Evolutionary conservation across 1,139 yeast species (phyloP).

Genomic region (Scheffersomyces cryptocercus): DNA sequence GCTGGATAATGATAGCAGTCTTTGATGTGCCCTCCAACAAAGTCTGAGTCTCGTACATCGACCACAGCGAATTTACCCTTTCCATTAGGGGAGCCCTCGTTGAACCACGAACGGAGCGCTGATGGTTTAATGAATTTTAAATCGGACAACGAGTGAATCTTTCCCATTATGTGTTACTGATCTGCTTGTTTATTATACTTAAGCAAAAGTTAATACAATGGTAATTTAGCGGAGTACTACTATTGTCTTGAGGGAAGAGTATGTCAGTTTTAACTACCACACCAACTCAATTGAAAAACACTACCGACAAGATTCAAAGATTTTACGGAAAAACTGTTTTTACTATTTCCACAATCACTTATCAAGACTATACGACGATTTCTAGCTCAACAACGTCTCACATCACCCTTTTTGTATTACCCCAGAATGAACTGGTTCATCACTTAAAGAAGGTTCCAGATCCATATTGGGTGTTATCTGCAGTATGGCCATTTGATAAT

Average conservation of each 20-base stretch:
- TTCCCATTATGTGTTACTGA: not conserved
- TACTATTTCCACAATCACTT: too few species aligned
- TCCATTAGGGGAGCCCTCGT: slow-evolving; percentile 36
- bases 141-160: slow-evolving; percentile 8
- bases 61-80: slow-evolving; percentile 60
- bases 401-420: too few species aligned
- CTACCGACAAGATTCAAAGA: too few species aligned
- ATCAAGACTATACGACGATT: too few species aligned
- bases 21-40: slow-evolving; percentile 65
- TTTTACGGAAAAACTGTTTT: too few species aligned
- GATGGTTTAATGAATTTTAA: slow-evolving; percentile 45
- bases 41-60: slow-evolving; percentile 88
- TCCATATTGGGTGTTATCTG: too few species aligned
- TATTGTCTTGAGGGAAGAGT: not conserved
- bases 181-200: too few species aligned
- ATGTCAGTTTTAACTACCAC: not conserved
- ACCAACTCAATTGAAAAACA: too few species aligned
- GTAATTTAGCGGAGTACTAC: not conserved
- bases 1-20: slow-evolving; percentile 66
- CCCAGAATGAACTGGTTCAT: too few species aligned
- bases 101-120: slow-evolving; percentile 48
- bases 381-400: too few species aligned
- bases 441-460: too few species aligned
- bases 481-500: too few species aligned
- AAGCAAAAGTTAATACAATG: not conserved